Base-by-base conservation (phyloP, 805 yeast species). In the Torulaspora quercuum region DNA sequence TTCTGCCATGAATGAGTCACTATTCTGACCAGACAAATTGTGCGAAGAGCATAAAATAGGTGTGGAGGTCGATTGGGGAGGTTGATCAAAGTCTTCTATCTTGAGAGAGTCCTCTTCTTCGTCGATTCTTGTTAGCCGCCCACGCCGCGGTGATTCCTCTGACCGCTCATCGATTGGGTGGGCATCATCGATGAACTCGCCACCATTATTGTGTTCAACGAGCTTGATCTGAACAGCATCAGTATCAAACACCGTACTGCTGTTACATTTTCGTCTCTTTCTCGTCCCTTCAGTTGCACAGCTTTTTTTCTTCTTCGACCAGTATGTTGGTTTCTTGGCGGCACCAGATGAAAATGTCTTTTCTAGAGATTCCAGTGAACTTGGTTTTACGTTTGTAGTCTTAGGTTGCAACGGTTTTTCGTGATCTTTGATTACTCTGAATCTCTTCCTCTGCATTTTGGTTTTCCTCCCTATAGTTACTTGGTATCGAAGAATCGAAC, bases 31-130 rank as follows among this genome's bases (percentile, higher is more conserved):
- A 6, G 13, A 17, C 14, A 19, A 21, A 7, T 14, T 21, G 12
- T 28, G 9, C 9, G 37, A 27, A 21, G 37, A 27, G 27, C 25
- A 17, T 14, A 34, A 21, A 3, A 42, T 28, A n/a, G 61, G 61
- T 8, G 61, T 57, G 3, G 61, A 57, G 3, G 61, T 57, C 3
- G 57, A 52, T 15, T 55, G 48, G 11, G 61, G 61, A 3, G 60
- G 59, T 41, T 52, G 55, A 29, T 47, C 53, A 31, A 57, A 49
- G 21, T 57, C 60, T 8, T 53, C 55, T 14, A 50, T 35, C 22
- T 49, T 44, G 12, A 57, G 33, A 7, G 61, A 56, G 3, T 41
- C 30, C 15, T 45, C 47, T 21, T 40, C 42, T 25, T 36, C 41
- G 7, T 34, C 37, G 8, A 35, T 38, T 25, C 23, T 27, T 7